Conservation (phyloP, 805 yeast genomes). For the Suhomyces emberorum region DNA sequence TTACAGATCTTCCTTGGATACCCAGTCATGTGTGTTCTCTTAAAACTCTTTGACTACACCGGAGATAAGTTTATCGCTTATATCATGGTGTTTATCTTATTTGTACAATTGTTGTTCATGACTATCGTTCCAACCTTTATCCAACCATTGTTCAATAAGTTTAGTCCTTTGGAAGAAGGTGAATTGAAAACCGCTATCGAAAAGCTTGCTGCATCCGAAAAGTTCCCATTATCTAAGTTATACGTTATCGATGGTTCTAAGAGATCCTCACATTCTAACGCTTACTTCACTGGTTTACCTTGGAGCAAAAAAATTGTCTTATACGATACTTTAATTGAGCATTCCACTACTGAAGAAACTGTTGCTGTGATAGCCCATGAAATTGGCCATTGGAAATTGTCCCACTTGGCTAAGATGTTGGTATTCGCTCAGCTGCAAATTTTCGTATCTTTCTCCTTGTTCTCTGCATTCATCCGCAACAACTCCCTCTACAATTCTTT, state of each 20-base stretch:
- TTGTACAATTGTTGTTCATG: slow-evolving; percentile 68
- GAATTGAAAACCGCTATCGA: slow-evolving; percentile 81
- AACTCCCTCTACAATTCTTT: slow-evolving; percentile 72
- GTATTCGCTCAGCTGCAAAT: slow-evolving; percentile 61
- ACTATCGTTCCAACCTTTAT: slow-evolving; percentile 81
- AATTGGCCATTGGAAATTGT: slow-evolving; percentile 95
- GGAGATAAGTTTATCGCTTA: slow-evolving; percentile 82
- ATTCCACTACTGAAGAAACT: slow-evolving; percentile 72
- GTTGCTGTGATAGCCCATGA: slow-evolving; percentile 98
- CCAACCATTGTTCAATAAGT: slow-evolving; percentile 89
- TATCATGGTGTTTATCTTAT: slow-evolving; percentile 66
- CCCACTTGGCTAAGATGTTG: slow-evolving; percentile 80
- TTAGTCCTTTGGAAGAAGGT: slow-evolving; percentile 87
- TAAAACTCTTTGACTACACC: slow-evolving; percentile 75
- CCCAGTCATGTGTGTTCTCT: slow-evolving; percentile 69
- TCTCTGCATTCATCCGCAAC: slow-evolving; percentile 79
- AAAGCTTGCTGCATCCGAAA: slow-evolving; percentile 65
- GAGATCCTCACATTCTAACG: slow-evolving; percentile 94
- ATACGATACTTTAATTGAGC: slow-evolving; percentile 84
- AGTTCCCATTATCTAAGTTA: slow-evolving; percentile 83
- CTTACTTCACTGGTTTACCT: slow-evolving; percentile 93
- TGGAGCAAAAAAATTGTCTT: slow-evolving; percentile 96
- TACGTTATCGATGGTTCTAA: slow-evolving; percentile 96
- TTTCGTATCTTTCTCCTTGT: slow-evolving; percentile 63
- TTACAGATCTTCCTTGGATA: slow-evolving; percentile 61